A percentile compares a stretch with the other conserved stretches of the same genome.
Conservation (phyloP, 129 eudicot species). For the Mikania micrantha region DNA sequence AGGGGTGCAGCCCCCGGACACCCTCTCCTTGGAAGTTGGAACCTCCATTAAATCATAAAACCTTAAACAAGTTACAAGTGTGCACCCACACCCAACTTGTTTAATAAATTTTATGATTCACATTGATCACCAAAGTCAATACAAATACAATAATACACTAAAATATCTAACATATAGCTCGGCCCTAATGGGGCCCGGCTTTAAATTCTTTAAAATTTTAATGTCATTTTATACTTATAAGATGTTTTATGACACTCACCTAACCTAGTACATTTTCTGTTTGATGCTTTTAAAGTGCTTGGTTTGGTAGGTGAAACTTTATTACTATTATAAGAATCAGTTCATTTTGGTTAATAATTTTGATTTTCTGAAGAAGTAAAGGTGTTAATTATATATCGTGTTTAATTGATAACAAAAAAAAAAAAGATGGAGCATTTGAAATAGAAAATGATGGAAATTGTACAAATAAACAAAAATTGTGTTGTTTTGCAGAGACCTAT, state of each 20-base stretch:
- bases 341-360: neutral
- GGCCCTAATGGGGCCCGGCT: neutral
- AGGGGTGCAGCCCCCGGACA: too few species aligned
- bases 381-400: neutral
- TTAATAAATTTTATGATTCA: too few species aligned
- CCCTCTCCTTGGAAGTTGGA: too few species aligned
- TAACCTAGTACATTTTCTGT: slow-evolving; percentile 27
- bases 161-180: too few species aligned
- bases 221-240: neutral
- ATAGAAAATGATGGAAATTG: neutral
- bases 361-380: neutral
- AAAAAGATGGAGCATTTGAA: neutral
- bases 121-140: too few species aligned
- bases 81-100: too few species aligned
- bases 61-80: too few species aligned
- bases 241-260: neutral
- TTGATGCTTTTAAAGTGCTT: slow-evolving; percentile 68
- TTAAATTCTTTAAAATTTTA: neutral
- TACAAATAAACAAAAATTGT: neutral
- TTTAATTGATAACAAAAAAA: neutral
- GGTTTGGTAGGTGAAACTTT: slow-evolving; percentile 50
- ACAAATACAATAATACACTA: too few species aligned
- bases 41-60: too few species aligned
- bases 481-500: slow-evolving; percentile 58
- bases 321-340: neutral